Evolutionary conservation across 352 stramenopile genomes (phyloP).

Genomic region (Globisporangium echinulatum): DNA sequence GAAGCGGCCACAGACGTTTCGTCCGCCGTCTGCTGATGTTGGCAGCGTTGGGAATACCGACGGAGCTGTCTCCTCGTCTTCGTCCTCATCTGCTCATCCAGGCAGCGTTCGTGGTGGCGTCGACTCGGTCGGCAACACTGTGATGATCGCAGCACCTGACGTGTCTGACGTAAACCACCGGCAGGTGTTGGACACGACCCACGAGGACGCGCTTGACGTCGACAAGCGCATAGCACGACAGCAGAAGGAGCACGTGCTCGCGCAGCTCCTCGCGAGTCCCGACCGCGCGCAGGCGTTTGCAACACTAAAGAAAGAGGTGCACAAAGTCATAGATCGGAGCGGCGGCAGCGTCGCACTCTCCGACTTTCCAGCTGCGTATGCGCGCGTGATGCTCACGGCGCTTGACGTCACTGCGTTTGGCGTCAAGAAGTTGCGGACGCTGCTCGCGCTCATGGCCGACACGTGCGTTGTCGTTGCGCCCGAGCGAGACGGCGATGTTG

Average conservation of each 20-base stretch:
- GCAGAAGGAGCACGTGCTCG: slow-evolving; percentile 45
- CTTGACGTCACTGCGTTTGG: slow-evolving; percentile 45
- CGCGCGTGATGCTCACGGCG: slow-evolving; percentile 65
- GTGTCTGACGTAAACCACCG: slow-evolving; percentile 19
- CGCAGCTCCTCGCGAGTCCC: slow-evolving; percentile 32
- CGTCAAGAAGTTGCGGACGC: slow-evolving; percentile 74
- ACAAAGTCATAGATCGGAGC: slow-evolving; percentile 61
- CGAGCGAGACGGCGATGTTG: slow-evolving; percentile 37
- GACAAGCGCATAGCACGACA: slow-evolving; percentile 19
- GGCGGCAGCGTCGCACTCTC: slow-evolving; percentile 41
- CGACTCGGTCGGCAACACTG: slow-evolving; percentile 7
- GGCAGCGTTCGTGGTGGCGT: slow-evolving; percentile 2
- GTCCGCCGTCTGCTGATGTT: slow-evolving; percentile 19
- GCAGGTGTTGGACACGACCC: slow-evolving; percentile 38
- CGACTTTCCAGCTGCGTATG: slow-evolving; percentile 42
- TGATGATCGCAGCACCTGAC: neutral
- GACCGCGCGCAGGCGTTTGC: slow-evolving; percentile 44
- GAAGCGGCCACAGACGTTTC: slow-evolving; percentile 33
- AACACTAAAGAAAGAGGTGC: slow-evolving; percentile 63
- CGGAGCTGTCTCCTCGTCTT: too few relatives aligned
- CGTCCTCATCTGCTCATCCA: too few relatives aligned
- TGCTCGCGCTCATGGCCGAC: slow-evolving; percentile 52
- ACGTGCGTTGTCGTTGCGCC: slow-evolving; percentile 44
- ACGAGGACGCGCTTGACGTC: slow-evolving; percentile 4
- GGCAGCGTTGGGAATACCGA: too few relatives aligned